Conservation (phyloP, 345 rosid genomes). For the Garcia nutans region DNA sequence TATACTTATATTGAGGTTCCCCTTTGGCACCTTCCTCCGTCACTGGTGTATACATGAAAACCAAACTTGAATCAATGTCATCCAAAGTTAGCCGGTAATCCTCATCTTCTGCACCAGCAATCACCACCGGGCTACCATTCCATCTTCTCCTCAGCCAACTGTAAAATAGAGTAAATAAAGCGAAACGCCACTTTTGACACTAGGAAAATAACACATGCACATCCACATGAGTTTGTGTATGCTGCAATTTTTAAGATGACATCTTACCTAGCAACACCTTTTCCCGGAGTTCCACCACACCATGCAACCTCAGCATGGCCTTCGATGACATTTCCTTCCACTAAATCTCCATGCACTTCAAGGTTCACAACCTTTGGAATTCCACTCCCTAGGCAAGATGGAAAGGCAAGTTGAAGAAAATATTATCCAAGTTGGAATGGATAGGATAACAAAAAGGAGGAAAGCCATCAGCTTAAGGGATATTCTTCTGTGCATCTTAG, state of each 20-base stretch:
- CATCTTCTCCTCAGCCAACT: slow-evolving; percentile 96
- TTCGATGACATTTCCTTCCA: slow-evolving; percentile 71
- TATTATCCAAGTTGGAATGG: not conserved
- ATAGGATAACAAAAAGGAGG: not conserved
- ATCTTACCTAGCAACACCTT: slow-evolving; percentile 81
- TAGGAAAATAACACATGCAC: not conserved
- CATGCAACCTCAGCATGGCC: slow-evolving; percentile 88
- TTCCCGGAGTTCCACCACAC: slow-evolving; percentile 97
- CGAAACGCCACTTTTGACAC: not conserved
- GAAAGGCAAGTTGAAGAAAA: slow-evolving; percentile 15
- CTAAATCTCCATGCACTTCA: slow-evolving; percentile 80
- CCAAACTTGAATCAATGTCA: slow-evolving; percentile 93
- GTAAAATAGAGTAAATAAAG: slow-evolving; percentile 23
- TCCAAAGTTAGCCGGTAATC: slow-evolving; percentile 72
- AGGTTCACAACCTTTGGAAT: slow-evolving; percentile 89
- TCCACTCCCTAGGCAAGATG: slow-evolving; percentile 62
- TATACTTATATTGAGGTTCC: slow-evolving; percentile 91
- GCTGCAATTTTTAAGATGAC: slow-evolving; percentile 8
- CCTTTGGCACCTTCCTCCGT: slow-evolving; percentile 94
- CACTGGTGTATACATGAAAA: slow-evolving; percentile 95
- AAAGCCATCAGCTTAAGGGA: not conserved
- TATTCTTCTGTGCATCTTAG: not conserved
- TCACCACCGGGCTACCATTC: slow-evolving; percentile 90
- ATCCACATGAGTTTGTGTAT: not conserved
- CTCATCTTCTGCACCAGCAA: slow-evolving; percentile 85